Evolutionary conservation across 805 yeast species (phyloP).

Genomic region (Candida loeiensis): DNA sequence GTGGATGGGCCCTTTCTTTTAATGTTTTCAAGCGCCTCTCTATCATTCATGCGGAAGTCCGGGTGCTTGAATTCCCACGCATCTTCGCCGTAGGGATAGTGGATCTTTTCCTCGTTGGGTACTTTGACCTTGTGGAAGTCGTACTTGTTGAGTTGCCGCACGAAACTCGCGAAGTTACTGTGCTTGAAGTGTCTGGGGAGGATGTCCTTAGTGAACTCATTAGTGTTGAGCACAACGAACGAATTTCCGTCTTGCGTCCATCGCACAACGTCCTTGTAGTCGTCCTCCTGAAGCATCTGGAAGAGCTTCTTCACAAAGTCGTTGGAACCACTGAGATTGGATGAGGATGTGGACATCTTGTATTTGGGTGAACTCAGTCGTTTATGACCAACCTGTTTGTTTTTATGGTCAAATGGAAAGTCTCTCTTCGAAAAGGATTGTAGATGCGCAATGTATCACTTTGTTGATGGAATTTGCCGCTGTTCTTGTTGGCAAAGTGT

Average conservation of each 20-base stretch:
- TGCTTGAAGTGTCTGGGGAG: conserved; percentile 93
- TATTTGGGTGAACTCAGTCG: neutral
- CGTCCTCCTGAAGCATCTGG: conserved; percentile 80
- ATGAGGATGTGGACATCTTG: conserved; percentile 17
- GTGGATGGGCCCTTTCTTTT: conserved; percentile 72
- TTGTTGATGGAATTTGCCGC: no score
- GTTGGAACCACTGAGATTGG: conserved; percentile 52
- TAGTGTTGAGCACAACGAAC: conserved; percentile 85
- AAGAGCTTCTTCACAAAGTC: conserved; percentile 78
- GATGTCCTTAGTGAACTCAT: conserved; percentile 82
- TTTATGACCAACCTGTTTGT: neutral
- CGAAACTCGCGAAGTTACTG: conserved; percentile 91
- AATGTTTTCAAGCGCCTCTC: conserved; percentile 79
- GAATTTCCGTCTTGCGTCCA: conserved; percentile 88
- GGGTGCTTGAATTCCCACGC: conserved; percentile 97
- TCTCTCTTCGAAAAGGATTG: no score
- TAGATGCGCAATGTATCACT: no score
- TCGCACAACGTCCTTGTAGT: conserved; percentile 69
- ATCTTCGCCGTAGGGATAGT: conserved; percentile 62
- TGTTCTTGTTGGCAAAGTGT: neutral
- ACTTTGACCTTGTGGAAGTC: conserved; percentile 94
- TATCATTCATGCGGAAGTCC: conserved; percentile 71
- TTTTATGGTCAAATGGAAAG: no score
- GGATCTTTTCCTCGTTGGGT: conserved; percentile 54
- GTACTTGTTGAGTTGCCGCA: conserved; percentile 91